These are phyloP conservation scores for Tilletia walkeri DNA, from an alignment of 1,284 basidiomycete species.

Conservation along the genomic window DNA sequence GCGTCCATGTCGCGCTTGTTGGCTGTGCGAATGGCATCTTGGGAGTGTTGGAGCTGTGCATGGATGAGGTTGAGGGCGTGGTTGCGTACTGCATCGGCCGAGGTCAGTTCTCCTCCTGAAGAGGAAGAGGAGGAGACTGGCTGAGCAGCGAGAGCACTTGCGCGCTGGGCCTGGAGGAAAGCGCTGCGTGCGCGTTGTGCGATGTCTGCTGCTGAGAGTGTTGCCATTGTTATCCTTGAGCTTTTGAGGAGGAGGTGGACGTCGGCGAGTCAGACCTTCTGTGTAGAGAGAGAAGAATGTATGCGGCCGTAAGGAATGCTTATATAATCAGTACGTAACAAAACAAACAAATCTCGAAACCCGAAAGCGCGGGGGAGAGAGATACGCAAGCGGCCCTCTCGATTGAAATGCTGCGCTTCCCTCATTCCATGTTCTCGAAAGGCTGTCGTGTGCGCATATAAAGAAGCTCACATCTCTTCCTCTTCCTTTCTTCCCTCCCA, in stretches of 20 bases:
- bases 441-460: too few relatives aligned
- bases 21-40: slow-evolving; percentile 34
- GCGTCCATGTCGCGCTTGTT: slow-evolving; percentile 47
- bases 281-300: background rate
- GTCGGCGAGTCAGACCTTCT: background rate
- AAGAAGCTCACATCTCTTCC: too few relatives aligned
- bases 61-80: slow-evolving; percentile 14
- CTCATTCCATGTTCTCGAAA: too few relatives aligned
- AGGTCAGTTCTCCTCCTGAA: background rate
- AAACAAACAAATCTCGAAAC: too few relatives aligned
- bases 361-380: too few relatives aligned
- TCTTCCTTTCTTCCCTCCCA: too few relatives aligned
- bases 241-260: background rate
- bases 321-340: too few relatives aligned
- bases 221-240: background rate
- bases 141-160: slow-evolving; percentile 4
- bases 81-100: slow-evolving; percentile 9
- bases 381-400: too few relatives aligned
- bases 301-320: too few relatives aligned
- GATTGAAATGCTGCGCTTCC: too few relatives aligned
- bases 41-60: background rate
- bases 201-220: slow-evolving; percentile 11
- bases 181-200: background rate
- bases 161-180: slow-evolving; percentile 13
- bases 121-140: too few relatives aligned